These are phyloP conservation scores for Nigrospora oryzae DNA, from an alignment of 2,329 filamentous ascomycete genomes.

Conservation along the genomic window DNA sequence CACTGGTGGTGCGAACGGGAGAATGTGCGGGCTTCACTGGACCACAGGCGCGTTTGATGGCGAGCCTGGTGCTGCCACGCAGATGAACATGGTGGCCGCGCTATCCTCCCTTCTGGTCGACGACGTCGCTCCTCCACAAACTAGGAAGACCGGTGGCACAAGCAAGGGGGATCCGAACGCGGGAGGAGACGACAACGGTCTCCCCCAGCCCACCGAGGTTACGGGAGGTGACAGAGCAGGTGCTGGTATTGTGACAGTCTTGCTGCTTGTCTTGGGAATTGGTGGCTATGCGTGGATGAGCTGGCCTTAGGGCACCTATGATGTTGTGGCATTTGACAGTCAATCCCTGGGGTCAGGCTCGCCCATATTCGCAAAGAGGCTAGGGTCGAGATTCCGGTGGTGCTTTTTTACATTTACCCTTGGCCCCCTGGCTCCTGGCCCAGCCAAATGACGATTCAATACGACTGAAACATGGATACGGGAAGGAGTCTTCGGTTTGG, in stretches of 20 bases:
- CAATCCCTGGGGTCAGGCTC: too few species aligned
- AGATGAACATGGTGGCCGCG: constrained; percentile 41
- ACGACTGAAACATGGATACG: too few species aligned
- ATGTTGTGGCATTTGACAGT: too few species aligned
- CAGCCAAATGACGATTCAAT: too few species aligned
- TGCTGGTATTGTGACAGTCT: constrained; percentile 29
- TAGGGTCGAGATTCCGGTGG: too few species aligned
- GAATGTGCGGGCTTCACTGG: constrained; percentile 16
- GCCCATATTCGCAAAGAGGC: too few species aligned
- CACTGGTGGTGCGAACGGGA: constrained; percentile 19
- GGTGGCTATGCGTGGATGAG: not conserved
- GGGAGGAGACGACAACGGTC: constrained; percentile 13
- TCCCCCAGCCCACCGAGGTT: constrained; percentile 14
- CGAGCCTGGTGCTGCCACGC: constrained; percentile 40
- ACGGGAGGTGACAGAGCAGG: constrained; percentile 30
- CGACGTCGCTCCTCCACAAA: constrained; percentile 27
- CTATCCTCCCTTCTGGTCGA: constrained; percentile 23
- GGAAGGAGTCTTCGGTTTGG: too few species aligned
- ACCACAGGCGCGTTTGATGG: constrained; percentile 20
- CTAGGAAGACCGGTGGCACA: constrained; percentile 36
- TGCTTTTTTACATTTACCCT: too few species aligned
- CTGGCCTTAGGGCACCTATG: too few species aligned
- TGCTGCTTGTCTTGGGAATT: constrained; percentile 11
- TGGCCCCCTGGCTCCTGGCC: too few species aligned
- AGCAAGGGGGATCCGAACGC: constrained; percentile 29